Evolutionary conservation across 2,329 filamentous ascomycete genomes (phyloP).

Genomic region (Penicillium sumatraense): DNA sequence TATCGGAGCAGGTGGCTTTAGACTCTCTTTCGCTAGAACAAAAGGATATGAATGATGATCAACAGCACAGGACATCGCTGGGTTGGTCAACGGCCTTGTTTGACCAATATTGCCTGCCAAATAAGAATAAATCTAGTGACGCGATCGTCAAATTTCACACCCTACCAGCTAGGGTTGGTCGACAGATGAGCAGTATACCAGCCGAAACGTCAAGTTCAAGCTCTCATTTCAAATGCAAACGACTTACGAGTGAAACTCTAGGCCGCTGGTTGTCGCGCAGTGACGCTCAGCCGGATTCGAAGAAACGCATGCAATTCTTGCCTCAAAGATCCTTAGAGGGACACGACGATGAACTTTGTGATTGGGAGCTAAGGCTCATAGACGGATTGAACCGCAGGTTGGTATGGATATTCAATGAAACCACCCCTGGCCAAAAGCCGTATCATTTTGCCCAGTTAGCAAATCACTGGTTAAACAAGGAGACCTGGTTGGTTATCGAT

Average conservation of each 20-base stretch:
- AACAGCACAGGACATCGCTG: neutral
- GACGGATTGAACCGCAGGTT: constrained; percentile 42
- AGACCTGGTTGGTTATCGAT: constrained; percentile 46
- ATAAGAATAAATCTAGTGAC: too few relatives aligned
- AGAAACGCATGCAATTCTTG: too few relatives aligned
- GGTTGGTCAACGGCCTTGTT: neutral
- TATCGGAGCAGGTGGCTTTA: constrained; percentile 15
- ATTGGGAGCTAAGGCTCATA: constrained; percentile 43
- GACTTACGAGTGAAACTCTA: neutral
- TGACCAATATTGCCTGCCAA: neutral
- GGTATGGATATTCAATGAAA: constrained; percentile 43
- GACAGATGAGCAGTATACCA: neutral
- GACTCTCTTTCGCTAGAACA: neutral
- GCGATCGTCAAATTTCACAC: neutral
- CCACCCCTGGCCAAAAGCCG: constrained; percentile 44
- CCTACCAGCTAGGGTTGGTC: neutral
- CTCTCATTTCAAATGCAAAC: neutral
- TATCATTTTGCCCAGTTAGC: constrained; percentile 46
- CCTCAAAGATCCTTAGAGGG: too few relatives aligned
- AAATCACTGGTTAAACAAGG: constrained; percentile 48
- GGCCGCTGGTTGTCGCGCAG: too few relatives aligned
- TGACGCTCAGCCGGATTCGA: too few relatives aligned
- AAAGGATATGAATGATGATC: neutral
- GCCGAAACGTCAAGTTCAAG: neutral
- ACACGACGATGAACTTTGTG: constrained; percentile 26